Percentiles rank a stretch among this genome's conserved stretches.
phyloP scores from a whole-genome alignment of 73 alveolate genomes.

The Breviolum minutum region DNA sequence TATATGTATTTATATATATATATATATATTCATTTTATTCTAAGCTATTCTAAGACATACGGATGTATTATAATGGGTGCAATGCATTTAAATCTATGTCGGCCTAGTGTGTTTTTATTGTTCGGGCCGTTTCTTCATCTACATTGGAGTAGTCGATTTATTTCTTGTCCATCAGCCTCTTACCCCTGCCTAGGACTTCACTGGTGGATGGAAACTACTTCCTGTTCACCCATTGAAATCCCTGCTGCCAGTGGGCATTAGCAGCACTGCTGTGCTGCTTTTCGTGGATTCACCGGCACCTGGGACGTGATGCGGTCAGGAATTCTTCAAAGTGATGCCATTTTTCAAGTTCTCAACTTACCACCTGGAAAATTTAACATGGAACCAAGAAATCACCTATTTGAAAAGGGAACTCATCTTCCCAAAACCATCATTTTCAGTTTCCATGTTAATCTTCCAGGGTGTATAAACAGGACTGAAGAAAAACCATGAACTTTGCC shows the following conservation, averaged over 20 bases:
- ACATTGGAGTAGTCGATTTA: background rate
- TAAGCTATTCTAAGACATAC: background rate
- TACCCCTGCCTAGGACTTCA: background rate
- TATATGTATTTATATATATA: background rate
- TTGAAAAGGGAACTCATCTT: no score
- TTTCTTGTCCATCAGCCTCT: background rate
- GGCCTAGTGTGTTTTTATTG: no score
- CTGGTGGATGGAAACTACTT: background rate
- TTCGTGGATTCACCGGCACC: slow-evolving; percentile 16
- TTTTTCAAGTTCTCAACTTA: no score
- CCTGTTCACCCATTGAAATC: background rate
- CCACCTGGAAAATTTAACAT: background rate
- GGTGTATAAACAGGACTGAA: no score
- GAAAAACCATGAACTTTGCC: no score
- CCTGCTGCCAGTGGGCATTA: no score
- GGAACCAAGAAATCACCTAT: background rate
- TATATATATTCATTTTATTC: background rate
- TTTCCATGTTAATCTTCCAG: no score
- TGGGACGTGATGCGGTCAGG: background rate
- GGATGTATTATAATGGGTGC: background rate
- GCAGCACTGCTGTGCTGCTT: background rate
- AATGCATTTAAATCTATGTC: background rate
- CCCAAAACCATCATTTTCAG: no score
- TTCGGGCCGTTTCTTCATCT: no score
- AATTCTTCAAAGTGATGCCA: background rate